These are phyloP conservation scores for Platismatia glauca DNA, from an alignment of 495 filamentous ascomycete genomes.

Conservation along the genomic window DNA sequence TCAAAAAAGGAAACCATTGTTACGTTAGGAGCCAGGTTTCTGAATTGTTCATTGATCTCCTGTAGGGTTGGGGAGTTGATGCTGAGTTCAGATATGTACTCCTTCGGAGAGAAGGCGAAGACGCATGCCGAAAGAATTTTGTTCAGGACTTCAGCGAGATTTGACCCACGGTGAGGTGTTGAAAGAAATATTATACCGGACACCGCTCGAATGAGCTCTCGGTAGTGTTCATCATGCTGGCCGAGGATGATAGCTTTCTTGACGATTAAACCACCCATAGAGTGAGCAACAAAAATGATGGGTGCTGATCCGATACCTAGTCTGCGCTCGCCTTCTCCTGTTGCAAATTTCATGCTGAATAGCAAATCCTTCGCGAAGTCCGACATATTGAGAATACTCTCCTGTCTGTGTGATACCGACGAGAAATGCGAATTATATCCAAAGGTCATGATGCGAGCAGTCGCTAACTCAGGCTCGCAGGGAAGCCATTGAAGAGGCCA, in stretches of 20 bases:
- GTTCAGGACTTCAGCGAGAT: conserved; percentile 32
- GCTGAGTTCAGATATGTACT: conserved; percentile 36
- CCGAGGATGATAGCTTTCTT: conserved; percentile 33
- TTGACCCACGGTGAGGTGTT: conserved; percentile 40
- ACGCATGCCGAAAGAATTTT: conserved; percentile 24
- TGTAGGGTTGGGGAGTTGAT: conserved; percentile 30
- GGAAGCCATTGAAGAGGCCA: conserved; percentile 31
- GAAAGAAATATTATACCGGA: conserved; percentile 37
- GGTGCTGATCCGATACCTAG: conserved; percentile 17
- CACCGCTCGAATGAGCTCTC: conserved; percentile 28
- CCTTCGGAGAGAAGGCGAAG: conserved; percentile 24
- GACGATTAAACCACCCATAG: conserved; percentile 30
- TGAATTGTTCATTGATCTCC: conserved; percentile 40
- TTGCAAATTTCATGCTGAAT: conserved; percentile 24
- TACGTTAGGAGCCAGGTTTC: conserved; percentile 27
- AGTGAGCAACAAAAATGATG: conserved; percentile 27
- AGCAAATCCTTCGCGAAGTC: conserved; percentile 32
- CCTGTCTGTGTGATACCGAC: conserved; percentile 2
- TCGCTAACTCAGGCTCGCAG: conserved; percentile 23
- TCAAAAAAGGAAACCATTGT: conserved; percentile 41
- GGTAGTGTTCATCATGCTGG: conserved; percentile 29
- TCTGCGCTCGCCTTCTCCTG: not conserved
- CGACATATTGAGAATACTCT: conserved; percentile 16
- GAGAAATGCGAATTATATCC: conserved; percentile 30
- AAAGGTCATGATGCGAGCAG: conserved; percentile 27